Evolutionary conservation across 2,329 filamentous ascomycete species (phyloP), one percentile per base, ranked within the genome.

Genomic region (Phialemonium atrogriseum): DNA sequence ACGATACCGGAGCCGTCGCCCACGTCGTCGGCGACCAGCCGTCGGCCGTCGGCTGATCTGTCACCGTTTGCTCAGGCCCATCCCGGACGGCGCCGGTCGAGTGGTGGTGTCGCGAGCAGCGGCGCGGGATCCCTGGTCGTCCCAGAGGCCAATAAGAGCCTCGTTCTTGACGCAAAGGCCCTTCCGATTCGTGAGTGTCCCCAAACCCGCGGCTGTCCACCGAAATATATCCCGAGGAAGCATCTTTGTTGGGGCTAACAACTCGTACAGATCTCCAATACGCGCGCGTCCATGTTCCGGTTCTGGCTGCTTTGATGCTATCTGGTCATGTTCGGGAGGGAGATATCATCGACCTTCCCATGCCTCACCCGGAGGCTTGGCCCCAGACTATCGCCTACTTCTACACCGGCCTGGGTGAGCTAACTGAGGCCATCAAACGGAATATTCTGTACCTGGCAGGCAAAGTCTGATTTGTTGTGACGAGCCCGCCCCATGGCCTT

Each of bases 361-460:
- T 80, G 33, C 74, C 74, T 2, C 58, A 68, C 35, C 73, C 74
- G 1, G 62, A 65, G 30, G 65, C 58, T 7, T 80, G 74, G 74
- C 45, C 49, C 3, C 62, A 70, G 33, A 76, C 73, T 0, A 55
- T 74, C n/a, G 53, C 57, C 4, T 69, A 71, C 42, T 57, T 73
- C 16, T 77, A 77, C 45, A 72, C 66, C 0, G 67, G 67, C 21
- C 54, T 62, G 32, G 61, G 60, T 10, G 55, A 60, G 27, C 35
- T 66, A 29, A 70, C 63, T 1, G 54, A 59, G 9, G 58, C 59
- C 3, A 61, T 73, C 26, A 60, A 47, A 33, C 56, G 67, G 36
- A 77, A 77, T 39, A 69, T 77, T 27, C 31, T 60, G 32, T 68
- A 75, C 42, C 51, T 78, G 5, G 73, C 68, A 4, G 73, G 73